Base-by-base conservation (phyloP, 345 rosid species). In the Raphanus sativus region DNA sequence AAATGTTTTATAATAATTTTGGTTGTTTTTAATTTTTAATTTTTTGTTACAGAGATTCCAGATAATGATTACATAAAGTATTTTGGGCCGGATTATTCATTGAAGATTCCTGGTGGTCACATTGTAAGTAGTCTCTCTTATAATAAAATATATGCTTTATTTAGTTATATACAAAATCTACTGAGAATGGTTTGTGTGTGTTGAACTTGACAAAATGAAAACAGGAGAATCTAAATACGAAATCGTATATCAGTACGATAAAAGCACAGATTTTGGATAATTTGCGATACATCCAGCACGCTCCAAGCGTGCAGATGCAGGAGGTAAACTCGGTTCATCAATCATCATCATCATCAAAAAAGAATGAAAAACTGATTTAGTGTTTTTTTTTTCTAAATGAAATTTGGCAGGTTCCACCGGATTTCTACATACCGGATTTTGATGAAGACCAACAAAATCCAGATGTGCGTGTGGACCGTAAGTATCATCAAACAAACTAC, bases 291-390 rank as follows among this genome's bases (percentile, higher is more conserved):
- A 92, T 95, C 70, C 99, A 92, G 64, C 99, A 95, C 71, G 98
- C 99, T 59, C 98, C 99, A 0, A 84, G 96, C 74, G 97, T 91
- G 56, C 97, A 95, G 75, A 85, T 95, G 96, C 99, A 95, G 64
- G 99, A 95, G 99, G 99, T 89, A 75, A 80, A 86, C 69, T 16
- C 1, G 1, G 26, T 11, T 40, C 24, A 36, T 36, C 11, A 8
- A 32, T 33, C 32, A 59, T 67, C 28, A 33, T 66, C 5, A 24
- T 56, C 30, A 24, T 1, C 3, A 13, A 59, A 59, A 15, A 17
- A n/a, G n/a, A n/a, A n/a, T n/a, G n/a, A 28, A 28, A 28, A 28
- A 52, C 17, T 63, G 56, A 65, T 71, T n/a, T 4, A 11, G 6
- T 5, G 24, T 52, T 24, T 60, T 34, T n/a, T n/a, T 34, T 67